These are phyloP conservation scores for Phytophthora rubi DNA, from an alignment of 352 stramenopile genomes.

Conservation along the genomic window DNA sequence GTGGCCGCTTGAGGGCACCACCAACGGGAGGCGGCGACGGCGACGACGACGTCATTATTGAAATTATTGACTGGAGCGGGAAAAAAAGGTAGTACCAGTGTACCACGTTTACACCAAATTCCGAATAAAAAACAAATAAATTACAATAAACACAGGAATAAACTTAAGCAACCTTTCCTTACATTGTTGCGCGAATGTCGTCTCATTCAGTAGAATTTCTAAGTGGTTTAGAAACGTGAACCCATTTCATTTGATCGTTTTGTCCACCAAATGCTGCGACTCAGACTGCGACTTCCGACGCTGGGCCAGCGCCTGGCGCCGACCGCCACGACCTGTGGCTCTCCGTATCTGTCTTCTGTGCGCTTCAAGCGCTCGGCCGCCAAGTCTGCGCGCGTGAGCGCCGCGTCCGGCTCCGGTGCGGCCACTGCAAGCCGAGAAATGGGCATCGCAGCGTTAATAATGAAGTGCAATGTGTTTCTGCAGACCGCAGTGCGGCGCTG, in stretches of 20 bases:
- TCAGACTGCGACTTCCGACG: slow-evolving; percentile 18
- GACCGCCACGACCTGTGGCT: slow-evolving; percentile 1
- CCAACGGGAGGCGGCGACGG: too few relatives aligned
- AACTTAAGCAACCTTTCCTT: too few relatives aligned
- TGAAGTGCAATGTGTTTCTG: neutral
- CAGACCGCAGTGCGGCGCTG: slow-evolving; percentile 88
- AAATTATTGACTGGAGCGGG: too few relatives aligned
- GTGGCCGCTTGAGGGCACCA: too few relatives aligned
- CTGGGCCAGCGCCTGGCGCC: slow-evolving; percentile 15
- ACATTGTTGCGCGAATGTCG: too few relatives aligned
- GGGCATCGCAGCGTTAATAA: neutral
- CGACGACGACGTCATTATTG: too few relatives aligned
- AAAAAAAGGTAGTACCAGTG: too few relatives aligned
- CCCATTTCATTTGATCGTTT: slow-evolving; percentile 9
- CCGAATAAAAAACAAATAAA: too few relatives aligned
- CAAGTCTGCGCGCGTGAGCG: slow-evolving; percentile 33
- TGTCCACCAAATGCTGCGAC: slow-evolving; percentile 30
- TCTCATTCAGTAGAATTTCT: neutral
- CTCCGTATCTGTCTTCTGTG: slow-evolving; percentile 22
- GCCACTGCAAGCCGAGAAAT: neutral
- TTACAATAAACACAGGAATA: too few relatives aligned
- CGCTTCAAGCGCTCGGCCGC: slow-evolving; percentile 44
- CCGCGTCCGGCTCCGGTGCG: slow-evolving; percentile 26
- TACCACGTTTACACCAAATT: too few relatives aligned
- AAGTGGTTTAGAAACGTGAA: slow-evolving; percentile 4